Conservation (phyloP, 768 basidiomycete species). For the Leccinum sublutescens region DNA sequence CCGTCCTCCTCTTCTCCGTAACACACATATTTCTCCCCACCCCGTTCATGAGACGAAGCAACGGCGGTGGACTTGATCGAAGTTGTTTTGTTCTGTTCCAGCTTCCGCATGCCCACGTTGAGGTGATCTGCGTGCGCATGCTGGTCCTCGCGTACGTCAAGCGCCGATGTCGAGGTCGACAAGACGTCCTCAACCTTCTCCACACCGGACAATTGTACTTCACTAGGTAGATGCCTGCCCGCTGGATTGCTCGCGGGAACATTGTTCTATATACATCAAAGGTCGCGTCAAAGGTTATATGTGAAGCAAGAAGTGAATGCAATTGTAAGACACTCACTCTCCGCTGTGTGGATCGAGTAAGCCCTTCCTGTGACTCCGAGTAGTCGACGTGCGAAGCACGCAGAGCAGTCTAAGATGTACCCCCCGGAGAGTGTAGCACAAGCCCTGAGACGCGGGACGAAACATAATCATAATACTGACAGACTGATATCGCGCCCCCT, state of each 20-base stretch:
- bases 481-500: not conserved
- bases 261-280: not conserved
- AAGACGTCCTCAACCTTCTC: not conserved
- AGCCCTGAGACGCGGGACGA: not conserved
- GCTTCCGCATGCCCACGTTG: not conserved
- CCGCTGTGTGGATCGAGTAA: not conserved
- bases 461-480: not conserved
- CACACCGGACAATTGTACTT: not conserved
- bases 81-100: not conserved
- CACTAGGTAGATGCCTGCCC: not conserved
- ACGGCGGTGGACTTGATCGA: not conserved
- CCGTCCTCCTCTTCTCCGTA: not conserved
- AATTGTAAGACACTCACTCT: constrained; percentile 1
- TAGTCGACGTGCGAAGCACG: not conserved
- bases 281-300: not conserved
- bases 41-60: not conserved
- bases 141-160: not conserved
- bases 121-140: not conserved
- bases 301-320: not conserved
- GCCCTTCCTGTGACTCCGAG: not conserved
- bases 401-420: not conserved
- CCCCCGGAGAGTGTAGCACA: not conserved
- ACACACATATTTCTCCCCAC: not conserved
- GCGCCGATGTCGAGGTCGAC: not conserved
- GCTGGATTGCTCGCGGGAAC: not conserved